Base-by-base conservation (phyloP, 2,329 filamentous ascomycete genomes). In the Tolypocladium guangdongense region DNA sequence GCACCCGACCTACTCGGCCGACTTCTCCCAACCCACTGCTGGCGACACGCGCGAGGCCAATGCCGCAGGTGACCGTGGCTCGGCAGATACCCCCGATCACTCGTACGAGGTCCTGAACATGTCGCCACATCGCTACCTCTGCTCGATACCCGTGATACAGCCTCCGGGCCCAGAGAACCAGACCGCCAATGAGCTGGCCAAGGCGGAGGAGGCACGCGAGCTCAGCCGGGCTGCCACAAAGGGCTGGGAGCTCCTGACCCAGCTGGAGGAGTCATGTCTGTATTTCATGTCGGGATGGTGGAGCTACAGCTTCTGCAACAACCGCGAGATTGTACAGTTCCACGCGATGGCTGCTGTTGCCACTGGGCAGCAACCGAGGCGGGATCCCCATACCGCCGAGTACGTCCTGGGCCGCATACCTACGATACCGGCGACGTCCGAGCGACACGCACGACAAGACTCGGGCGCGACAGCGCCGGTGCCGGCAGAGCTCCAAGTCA, bases 221-320 rank as follows among this genome's bases (percentile, higher is more conserved):
- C 78, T 95, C 11, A 81, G 79, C 41, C 83, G 88, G 30, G 91
- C 90, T 1, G 87, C 86, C 1, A 78, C 82, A 35, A 84, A 83
- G 49, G 91, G 91, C 7, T 87, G 88, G 78, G 87, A 93, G 63
- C 77, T 96, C 24, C 74, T 96, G 50, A 80, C 81, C 58, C 83
- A 84, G 30, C 85, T 96, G 69, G 82, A 93, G 54, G 81, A 91
- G 52, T 87, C 84, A 4, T 96, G 91, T 68, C 80, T 96, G 58
- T 95, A 92, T 73, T 82, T 77, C 58, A 74, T 90, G 59, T 87
- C 84, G 1, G 91, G 91, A 0, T 96, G 91, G 91, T 96, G 91
- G 91, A 93, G 87, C 64, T 96, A 96, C 71, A 87, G 86, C 61
- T 96, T 96, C 69, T 96, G 91, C 75, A 93, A 95, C 71, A 88